Percentiles rank a stretch among this genome's conserved stretches.
These are phyloP conservation scores for Botryotinia convoluta DNA, from an alignment of 2,329 filamentous ascomycete genomes.

Conservation along the genomic window DNA sequence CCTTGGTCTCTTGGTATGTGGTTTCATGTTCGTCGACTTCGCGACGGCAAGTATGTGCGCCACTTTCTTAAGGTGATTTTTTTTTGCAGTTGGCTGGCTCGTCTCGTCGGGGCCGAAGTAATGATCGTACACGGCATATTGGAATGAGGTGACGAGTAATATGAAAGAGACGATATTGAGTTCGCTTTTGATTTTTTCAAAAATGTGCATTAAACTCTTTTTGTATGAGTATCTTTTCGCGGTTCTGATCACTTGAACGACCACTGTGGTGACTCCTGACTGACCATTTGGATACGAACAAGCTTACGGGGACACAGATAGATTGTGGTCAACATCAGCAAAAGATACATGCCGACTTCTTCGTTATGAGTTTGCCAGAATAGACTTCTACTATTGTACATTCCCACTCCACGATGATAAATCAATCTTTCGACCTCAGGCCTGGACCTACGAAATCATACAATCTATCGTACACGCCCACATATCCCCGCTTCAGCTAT, in stretches of 20 bases:
- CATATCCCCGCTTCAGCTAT: background rate
- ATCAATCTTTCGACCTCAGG: background rate
- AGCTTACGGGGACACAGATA: background rate
- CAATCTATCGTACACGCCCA: background rate
- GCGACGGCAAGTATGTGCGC: background rate
- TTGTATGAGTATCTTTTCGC: background rate
- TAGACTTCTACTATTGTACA: background rate
- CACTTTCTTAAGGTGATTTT: background rate
- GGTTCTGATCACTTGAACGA: background rate
- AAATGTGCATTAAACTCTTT: background rate
- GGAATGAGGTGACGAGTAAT: background rate
- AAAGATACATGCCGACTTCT: background rate
- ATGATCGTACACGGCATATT: background rate
- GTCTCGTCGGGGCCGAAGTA: background rate
- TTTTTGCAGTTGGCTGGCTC: background rate
- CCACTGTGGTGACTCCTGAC: background rate
- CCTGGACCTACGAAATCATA: background rate
- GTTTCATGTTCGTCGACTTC: background rate
- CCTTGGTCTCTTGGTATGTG: background rate
- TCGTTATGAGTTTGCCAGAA: background rate
- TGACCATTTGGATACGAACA: background rate
- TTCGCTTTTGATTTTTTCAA: background rate
- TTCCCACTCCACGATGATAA: background rate
- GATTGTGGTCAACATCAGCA: too few species aligned
- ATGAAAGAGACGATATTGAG: background rate